Evolutionary conservation across 2,329 filamentous ascomycete species (phyloP).

Genomic region (Metarhizium humberi): DNA sequence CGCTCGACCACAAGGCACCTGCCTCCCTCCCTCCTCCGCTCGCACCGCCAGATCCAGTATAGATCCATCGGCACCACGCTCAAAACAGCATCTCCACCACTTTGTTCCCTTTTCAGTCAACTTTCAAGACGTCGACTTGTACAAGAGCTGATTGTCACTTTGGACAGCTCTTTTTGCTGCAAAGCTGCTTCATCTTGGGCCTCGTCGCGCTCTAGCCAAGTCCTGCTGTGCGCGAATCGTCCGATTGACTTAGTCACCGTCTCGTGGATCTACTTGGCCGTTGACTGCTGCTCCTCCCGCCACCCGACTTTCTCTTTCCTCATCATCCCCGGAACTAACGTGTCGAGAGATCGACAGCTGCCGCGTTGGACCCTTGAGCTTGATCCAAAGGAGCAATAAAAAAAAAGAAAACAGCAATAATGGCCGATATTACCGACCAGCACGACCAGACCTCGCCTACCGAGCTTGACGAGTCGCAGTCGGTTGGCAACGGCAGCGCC

Average conservation of each 20-base stretch:
- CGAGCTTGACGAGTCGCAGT: slow-evolving; percentile 63
- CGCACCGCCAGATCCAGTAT: slow-evolving; percentile 55
- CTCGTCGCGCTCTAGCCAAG: neutral
- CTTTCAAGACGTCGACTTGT: slow-evolving; percentile 8
- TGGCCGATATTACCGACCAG: slow-evolving; percentile 74
- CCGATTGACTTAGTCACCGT: slow-evolving; percentile 1
- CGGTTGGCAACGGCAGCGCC: slow-evolving; percentile 63
- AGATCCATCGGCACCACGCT: slow-evolving; percentile 56
- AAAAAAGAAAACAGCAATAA: slow-evolving; percentile 22
- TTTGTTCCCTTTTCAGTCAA: slow-evolving; percentile 39
- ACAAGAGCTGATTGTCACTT: slow-evolving; percentile 22
- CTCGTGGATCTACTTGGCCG: neutral
- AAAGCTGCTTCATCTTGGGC: neutral
- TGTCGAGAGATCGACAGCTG: slow-evolving; percentile 3
- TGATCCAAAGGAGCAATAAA: neutral
- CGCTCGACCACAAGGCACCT: slow-evolving; percentile 26
- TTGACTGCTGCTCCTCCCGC: slow-evolving; percentile 1
- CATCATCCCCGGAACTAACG: slow-evolving; percentile 1
- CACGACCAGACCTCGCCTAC: slow-evolving; percentile 68
- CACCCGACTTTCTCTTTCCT: slow-evolving; percentile 1
- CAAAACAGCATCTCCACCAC: slow-evolving; percentile 55
- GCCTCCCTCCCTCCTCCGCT: slow-evolving; percentile 34
- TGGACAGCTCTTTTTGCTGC: slow-evolving; percentile 5
- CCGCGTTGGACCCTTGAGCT: neutral
- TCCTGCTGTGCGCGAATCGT: slow-evolving; percentile 1